Conservation (phyloP, 139 green algal genomes). For the Tetradesmus lagerheimii region DNA sequence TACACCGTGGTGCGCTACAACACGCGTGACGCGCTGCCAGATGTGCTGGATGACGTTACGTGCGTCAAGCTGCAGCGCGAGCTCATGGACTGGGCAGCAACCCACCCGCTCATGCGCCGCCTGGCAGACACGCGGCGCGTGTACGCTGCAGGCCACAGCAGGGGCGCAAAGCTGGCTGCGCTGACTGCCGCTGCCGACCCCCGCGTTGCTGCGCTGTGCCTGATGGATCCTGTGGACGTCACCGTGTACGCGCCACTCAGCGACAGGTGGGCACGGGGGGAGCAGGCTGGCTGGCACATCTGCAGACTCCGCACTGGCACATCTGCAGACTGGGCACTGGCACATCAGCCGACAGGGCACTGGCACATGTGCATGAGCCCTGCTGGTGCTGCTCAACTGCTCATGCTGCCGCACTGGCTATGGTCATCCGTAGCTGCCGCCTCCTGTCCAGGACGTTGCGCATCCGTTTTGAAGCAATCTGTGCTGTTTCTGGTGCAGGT, state of each 20-base stretch:
- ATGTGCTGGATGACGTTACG: constrained; percentile 80
- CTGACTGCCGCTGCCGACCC: constrained; percentile 61
- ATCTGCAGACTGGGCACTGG: too few relatives aligned
- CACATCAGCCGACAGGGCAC: too few relatives aligned
- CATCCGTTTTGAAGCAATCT: neutral
- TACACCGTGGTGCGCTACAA: constrained; percentile 79
- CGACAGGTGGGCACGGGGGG: constrained; percentile 55
- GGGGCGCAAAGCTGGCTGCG: constrained; percentile 87
- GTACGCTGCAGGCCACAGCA: constrained; percentile 61
- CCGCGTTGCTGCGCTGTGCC: constrained; percentile 69
- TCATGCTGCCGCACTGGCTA: neutral
- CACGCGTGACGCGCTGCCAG: constrained; percentile 72
- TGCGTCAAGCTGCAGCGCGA: constrained; percentile 67
- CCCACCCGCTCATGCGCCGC: constrained; percentile 66
- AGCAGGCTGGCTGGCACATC: neutral
- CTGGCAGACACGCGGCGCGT: constrained; percentile 57
- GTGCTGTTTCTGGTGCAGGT: constrained; percentile 51
- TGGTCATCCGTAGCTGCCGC: neutral
- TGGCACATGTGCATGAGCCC: neutral
- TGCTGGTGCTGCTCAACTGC: neutral
- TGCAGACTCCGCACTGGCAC: neutral
- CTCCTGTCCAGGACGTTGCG: neutral
- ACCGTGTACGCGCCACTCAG: constrained; percentile 81
- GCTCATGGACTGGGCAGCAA: constrained; percentile 80
- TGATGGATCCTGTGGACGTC: constrained; percentile 94